Evolutionary conservation across 345 rosid species (phyloP), one percentile per base, ranked within the genome.

Genomic region (Abelmoschus esculentus): DNA sequence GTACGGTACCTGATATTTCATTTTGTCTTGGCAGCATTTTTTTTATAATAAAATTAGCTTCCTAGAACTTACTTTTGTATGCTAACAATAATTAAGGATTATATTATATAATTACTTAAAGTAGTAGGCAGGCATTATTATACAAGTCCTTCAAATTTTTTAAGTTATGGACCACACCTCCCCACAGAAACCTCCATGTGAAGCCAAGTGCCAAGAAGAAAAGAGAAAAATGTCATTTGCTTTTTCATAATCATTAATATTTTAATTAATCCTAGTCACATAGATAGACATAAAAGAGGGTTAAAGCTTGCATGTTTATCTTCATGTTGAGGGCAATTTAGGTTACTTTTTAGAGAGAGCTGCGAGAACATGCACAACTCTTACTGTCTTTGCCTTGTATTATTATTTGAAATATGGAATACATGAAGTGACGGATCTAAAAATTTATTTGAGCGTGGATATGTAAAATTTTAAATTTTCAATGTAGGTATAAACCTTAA

Each of bases 191-290:
- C 18, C 15, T 40, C 67, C 69, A 64, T 64, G 54, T 44, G 68
- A 67, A 42, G 76, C 73, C 72, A 55, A 44, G 73, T 76, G 76
- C 73, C 70, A 68, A 38, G 36, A 6, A 38, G 36, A 6, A 18
- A 18, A 6, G 31, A 8, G 31, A 56, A 34, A 70, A 70, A 70
- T 22, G 67, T 22, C 67, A 56, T 32, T 38, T 44, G 29, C 71
- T 64, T 75, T 69, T 14, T 17, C 12, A n/a, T 34, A 18, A 62
- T n/a, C 12, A 62, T 54, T 42, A 56, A 58, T 14, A 31, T 7
- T 22, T 47, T 36, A 6, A 28, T 31, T 72, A 29, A 15, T 72
- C 0, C 34, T 57, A 55, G 22, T 61, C 26, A 8, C 53, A 46
- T n/a, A 50, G 36, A 19, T 19, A 19, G 7, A 36, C 38, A 34